These are phyloP conservation scores for Rutstroemia sydowiana DNA, from an alignment of 2,329 filamentous ascomycete genomes.

Conservation along the genomic window DNA sequence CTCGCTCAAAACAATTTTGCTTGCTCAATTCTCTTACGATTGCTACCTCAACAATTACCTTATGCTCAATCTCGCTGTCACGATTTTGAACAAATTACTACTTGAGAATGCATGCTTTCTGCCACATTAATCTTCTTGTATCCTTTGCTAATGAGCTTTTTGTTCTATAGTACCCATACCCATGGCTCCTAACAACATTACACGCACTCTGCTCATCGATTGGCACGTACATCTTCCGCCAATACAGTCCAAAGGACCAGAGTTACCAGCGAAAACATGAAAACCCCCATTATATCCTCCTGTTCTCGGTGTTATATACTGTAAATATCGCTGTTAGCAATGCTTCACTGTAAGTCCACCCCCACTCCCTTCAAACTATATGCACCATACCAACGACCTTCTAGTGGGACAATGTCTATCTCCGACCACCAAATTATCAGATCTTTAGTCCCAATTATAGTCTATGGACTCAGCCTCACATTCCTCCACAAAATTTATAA, in stretches of 20 bases:
- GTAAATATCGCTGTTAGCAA: constrained; percentile 59
- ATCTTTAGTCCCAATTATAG: constrained; percentile 54
- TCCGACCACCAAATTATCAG: constrained; percentile 60
- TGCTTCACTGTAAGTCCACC: constrained; percentile 46
- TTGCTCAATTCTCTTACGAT: neutral
- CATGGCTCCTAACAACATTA: constrained; percentile 53
- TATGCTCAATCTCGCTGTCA: neutral
- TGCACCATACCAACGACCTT: neutral
- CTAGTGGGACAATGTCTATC: constrained; percentile 50
- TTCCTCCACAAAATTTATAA: constrained; percentile 29
- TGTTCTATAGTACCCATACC: constrained; percentile 45
- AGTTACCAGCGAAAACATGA: constrained; percentile 37
- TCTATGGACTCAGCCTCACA: constrained; percentile 50
- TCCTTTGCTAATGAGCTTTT: neutral
- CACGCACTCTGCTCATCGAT: constrained; percentile 50
- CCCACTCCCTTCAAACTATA: neutral
- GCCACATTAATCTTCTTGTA: neutral
- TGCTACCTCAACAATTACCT: neutral
- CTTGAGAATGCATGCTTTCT: neutral
- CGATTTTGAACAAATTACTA: neutral
- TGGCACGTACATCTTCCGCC: constrained; percentile 47
- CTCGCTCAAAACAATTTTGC: neutral
- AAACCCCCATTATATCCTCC: constrained; percentile 46
- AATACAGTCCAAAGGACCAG: constrained; percentile 45
- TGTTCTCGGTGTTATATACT: constrained; percentile 55